Evolutionary conservation across 768 basidiomycete species (phyloP).

Genomic region (Guyanaporus albipodus): DNA sequence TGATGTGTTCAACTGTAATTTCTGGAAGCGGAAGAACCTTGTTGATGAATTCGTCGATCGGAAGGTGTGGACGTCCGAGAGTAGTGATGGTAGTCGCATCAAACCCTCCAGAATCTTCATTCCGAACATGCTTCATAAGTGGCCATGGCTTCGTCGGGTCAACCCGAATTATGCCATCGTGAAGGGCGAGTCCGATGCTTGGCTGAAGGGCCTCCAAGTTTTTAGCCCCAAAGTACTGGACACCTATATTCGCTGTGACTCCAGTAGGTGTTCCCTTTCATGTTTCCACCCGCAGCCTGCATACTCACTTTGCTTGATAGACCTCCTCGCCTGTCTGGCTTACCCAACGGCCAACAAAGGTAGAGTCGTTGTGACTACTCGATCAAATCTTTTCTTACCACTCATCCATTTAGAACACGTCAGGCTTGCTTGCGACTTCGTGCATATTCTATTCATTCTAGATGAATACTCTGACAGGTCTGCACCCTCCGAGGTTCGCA

Average conservation of each 20-base stretch:
- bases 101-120: constrained; percentile 7
- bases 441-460: constrained; percentile 48
- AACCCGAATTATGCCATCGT: constrained; percentile 1
- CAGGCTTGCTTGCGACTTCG: constrained; percentile 44
- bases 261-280: neutral
- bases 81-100: neutral
- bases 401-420: constrained; percentile 9
- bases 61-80: neutral
- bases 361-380: neutral
- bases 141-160: constrained; percentile 15
- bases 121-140: constrained; percentile 8
- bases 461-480: constrained; percentile 49
- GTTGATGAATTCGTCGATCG: neutral
- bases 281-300: too few species aligned
- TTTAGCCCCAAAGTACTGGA: constrained; percentile 13
- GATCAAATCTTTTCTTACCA: neutral
- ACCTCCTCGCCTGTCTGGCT: constrained; percentile 9
- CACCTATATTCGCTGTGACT: constrained; percentile 9
- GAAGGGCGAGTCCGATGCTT: constrained; percentile 5
- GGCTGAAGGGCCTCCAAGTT: constrained; percentile 5
- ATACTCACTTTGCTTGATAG: neutral
- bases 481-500: constrained; percentile 27
- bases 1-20: neutral
- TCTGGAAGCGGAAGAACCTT: neutral
- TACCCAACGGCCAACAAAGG: constrained; percentile 11